Conservation (phyloP, 2,329 filamentous ascomycete genomes). For the Reticulascus tulasneorum region DNA sequence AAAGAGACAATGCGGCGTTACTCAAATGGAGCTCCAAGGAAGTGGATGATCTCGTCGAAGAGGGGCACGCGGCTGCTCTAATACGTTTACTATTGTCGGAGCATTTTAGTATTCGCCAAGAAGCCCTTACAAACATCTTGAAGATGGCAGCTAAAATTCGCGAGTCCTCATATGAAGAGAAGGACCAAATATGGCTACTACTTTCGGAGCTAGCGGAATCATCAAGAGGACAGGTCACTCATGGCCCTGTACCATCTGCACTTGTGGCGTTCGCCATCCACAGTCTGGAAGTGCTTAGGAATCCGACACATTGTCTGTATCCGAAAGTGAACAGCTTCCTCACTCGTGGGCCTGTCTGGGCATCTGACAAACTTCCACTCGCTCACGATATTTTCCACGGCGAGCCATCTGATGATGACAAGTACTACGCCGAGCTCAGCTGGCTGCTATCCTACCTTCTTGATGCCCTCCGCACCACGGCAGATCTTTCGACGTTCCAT, state of each 20-base stretch:
- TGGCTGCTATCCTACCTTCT: constrained; percentile 73
- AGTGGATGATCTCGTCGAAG: constrained; percentile 73
- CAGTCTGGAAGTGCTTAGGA: constrained; percentile 64
- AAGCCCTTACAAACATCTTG: constrained; percentile 67
- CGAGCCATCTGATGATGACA: constrained; percentile 68
- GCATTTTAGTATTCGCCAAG: constrained; percentile 71
- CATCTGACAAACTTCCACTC: constrained; percentile 68
- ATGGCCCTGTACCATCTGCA: constrained; percentile 63
- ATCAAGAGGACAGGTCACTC: constrained; percentile 48
- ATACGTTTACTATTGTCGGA: constrained; percentile 73
- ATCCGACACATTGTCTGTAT: constrained; percentile 80
- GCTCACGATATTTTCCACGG: constrained; percentile 58
- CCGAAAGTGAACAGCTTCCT: constrained; percentile 83
- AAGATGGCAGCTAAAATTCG: constrained; percentile 62
- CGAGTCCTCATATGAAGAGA: constrained; percentile 69
- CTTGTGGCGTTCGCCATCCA: constrained; percentile 72
- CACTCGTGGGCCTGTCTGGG: constrained; percentile 73
- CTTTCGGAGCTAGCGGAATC: constrained; percentile 79
- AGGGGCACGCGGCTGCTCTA: constrained; percentile 66
- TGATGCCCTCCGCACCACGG: constrained; percentile 56
- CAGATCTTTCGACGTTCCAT: constrained; percentile 59
- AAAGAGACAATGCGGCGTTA: constrained; percentile 50
- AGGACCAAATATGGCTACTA: constrained; percentile 73
- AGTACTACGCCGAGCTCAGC: constrained; percentile 65
- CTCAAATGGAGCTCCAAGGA: constrained; percentile 71